phyloP scores from a whole-genome alignment of 2,329 filamentous ascomycete species.

The Pseudogymnoascus sp. region DNA sequence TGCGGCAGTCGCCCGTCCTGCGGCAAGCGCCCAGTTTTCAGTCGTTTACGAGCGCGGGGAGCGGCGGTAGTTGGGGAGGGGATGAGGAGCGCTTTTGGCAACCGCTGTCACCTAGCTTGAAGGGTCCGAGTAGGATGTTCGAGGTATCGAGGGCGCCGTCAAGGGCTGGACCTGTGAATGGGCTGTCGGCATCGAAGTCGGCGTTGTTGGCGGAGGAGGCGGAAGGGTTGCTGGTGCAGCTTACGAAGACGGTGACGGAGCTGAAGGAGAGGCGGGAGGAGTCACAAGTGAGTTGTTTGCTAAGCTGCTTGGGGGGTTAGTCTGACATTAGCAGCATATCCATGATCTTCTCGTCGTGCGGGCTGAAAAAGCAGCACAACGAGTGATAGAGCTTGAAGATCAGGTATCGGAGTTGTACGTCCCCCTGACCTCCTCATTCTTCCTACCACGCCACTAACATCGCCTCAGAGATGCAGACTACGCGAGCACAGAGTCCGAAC shows the following conservation, averaged over 20 bases:
- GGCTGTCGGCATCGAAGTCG: constrained; percentile 17
- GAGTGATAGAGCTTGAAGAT: constrained; percentile 52
- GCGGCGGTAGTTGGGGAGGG: constrained; percentile 14
- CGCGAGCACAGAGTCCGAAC: constrained; percentile 49
- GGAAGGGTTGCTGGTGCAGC: constrained; percentile 41
- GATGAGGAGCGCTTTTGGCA: constrained; percentile 20
- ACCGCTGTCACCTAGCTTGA: constrained; percentile 17
- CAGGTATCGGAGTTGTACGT: constrained; percentile 49
- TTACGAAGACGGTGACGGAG: constrained; percentile 42
- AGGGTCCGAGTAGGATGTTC: neutral
- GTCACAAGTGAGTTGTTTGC: constrained; percentile 37
- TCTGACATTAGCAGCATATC: constrained; percentile 41
- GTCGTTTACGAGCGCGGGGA: constrained; percentile 8
- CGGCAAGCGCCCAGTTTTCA: constrained; percentile 17
- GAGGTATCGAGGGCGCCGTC: neutral
- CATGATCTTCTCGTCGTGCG: constrained; percentile 51
- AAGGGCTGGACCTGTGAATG: neutral
- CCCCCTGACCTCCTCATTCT: neutral
- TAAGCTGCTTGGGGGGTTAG: neutral
- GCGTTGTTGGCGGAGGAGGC: constrained; percentile 31
- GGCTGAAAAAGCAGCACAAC: constrained; percentile 48
- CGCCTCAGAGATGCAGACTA: constrained; percentile 44
- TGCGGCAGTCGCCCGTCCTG: constrained; percentile 13
- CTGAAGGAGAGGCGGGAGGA: constrained; percentile 51
- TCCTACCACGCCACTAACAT: neutral